Evolutionary conservation across 2,329 filamentous ascomycete genomes (phyloP), one percentile per base, ranked within the genome.

Genomic region (Exophiala viscosa): DNA sequence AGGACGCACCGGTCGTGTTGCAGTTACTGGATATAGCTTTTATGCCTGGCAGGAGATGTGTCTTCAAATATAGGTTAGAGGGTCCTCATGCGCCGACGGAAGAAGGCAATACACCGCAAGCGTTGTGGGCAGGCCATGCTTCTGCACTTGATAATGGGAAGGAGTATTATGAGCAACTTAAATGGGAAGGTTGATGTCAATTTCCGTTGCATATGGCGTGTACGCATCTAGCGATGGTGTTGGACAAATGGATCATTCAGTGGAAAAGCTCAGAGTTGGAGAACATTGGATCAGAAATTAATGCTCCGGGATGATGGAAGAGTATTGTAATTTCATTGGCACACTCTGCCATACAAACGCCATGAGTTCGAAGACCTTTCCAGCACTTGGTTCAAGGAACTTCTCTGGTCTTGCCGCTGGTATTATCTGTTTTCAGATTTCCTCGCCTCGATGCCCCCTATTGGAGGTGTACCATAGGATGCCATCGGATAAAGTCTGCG

Each of bases 331-430:
- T 28, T 28, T 28, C 23, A 28, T 28, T 28, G 5, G 23, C 23
- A 28, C 23, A 28, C 23, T 28, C 23, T 28, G 23, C 23, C 23
- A 28, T 7, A 7, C 23, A 28, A 28, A 28, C 23, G 23, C 23
- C 23, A 28, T 28, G 23, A 28, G 18, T 23, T 42, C 18, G 55
- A 55, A 56, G 60, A 55, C 55, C 60, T 60, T 43, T 59, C 60
- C 60, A 62, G 60, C 60, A 61, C 60, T 62, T 62, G 60, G 60
- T 62, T 54, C 55, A 57, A 59, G 55, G 58, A 40, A 50, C 52
- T 55, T 51, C 52, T 42, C 28, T 42, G 14, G 20, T 31, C 28
- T 42, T 42, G 40, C 20, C 28, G 11, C 40, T 42, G 40, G 20
- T 42, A n/a, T 31, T 46, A 39, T 28, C 33, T n/a, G 46, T 49